Percentiles rank a stretch among this genome's conserved stretches.
Conservation (phyloP, 352 stramenopile genomes). For the Plasmopara viticola region DNA sequence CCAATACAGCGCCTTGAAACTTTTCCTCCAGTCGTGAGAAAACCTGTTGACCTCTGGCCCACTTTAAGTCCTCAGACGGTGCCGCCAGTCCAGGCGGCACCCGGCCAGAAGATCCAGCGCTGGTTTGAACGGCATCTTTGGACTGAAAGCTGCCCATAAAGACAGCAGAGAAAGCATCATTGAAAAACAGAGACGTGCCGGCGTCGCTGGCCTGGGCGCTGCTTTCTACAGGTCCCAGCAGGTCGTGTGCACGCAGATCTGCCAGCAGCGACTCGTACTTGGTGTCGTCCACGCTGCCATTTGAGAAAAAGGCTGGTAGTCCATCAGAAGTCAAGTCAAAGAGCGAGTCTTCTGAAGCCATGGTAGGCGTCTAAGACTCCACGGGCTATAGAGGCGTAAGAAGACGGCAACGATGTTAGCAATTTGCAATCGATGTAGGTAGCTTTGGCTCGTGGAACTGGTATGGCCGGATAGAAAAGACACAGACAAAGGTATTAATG, state of each 20-base stretch:
- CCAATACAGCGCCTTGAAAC: slow-evolving; percentile 22
- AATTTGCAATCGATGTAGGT: slow-evolving; percentile 8
- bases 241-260: slow-evolving; percentile 77
- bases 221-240: slow-evolving; percentile 62
- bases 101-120: slow-evolving; percentile 14
- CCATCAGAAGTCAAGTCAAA: slow-evolving; percentile 38
- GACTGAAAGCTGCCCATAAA: slow-evolving; percentile 81
- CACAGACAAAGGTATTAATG: background rate
- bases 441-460: slow-evolving; percentile 2
- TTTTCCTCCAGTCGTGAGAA: slow-evolving; percentile 59
- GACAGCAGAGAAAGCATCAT: slow-evolving; percentile 76
- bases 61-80: slow-evolving; percentile 69
- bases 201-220: slow-evolving; percentile 12
- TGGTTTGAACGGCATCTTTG: slow-evolving; percentile 1
- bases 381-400: background rate
- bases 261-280: slow-evolving; percentile 85
- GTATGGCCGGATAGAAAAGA: slow-evolving; percentile 13
- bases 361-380: slow-evolving; percentile 9
- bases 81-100: slow-evolving; percentile 44
- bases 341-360: slow-evolving; percentile 42
- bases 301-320: slow-evolving; percentile 75
- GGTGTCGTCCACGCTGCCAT: slow-evolving; percentile 71
- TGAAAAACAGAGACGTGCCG: slow-evolving; percentile 73
- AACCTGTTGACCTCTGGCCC: slow-evolving; percentile 66
- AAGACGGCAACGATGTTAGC: background rate